Base-by-base conservation (phyloP, 2,329 filamentous ascomycete species). In the Phaeosphaeriaceae sp. region DNA sequence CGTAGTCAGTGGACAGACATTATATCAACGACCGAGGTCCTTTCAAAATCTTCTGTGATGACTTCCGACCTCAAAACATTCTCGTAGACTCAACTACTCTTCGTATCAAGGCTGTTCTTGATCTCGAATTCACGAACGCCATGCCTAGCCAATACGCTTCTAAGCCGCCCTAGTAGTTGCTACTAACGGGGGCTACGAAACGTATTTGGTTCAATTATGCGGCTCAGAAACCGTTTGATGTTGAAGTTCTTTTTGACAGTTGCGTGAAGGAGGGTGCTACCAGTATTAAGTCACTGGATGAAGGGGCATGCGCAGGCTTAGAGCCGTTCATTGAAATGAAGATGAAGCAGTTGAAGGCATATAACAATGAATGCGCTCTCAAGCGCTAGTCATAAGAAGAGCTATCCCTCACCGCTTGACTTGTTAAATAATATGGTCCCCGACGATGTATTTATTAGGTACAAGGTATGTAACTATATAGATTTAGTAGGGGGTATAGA, bases 101-200 rank as follows among this genome's bases (percentile, higher is more conserved):
- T 2, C 47, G 50, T 4, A 71, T 77, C 38, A 73, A 58, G 0
- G 75, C 69, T 0, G 56, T 76, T n/a, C 46, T 78, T 34, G 75
- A 78, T 48, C 63, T 69, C 18, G 75, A 77, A 53, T 78, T 76
- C 39, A 75, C 74, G 30, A 74, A 79, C 49, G 60, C 60, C 34
- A 72, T 76, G 68, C 75, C 76, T 1, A 58, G 66, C 1, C 70
- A 76, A 50, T 77, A 72, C 52, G 38, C 67, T 2, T 70, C 70
- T 39, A 72, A 75, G 32, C 63, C 66, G 37, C 74, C 75, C 5
- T 74, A 69, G 71, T 77, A 73, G 74, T 64, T 77, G 1, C 40
- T 77, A 21, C 52, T 75, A 32, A 44, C 23, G 29, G 57, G 50
- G 46, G 58, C 30, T n/a, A 64, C 45, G 16, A 64, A 65, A 2